Base-by-base conservation (phyloP, 2,329 filamentous ascomycete species). In the Talaromyces amestolkiae region DNA sequence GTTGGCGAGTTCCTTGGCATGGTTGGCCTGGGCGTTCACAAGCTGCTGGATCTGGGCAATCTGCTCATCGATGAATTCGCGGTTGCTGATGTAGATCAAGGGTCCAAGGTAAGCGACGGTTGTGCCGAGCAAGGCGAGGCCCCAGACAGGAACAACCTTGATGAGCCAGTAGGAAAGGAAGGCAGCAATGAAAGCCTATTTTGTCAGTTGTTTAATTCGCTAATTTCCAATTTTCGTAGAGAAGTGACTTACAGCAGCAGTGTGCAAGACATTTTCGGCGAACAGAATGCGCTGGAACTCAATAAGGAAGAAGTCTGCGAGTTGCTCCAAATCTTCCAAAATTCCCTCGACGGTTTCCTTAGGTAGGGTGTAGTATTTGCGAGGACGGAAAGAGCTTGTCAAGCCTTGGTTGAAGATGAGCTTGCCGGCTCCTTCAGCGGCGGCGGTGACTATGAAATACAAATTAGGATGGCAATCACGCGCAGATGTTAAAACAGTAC, bases 301-400 rank as follows among this genome's bases (percentile, higher is more conserved):
- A 68, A 89, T 88, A 70, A 89, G 82, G 77, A 89, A 87, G 79
- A 89, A 89, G 80, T 89, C 88, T 78, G 86, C 81, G 63, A 89
- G 79, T 77, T 89, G 86, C 75, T 87, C 85, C 15, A 87, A 74
- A 73, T 89, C 87, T 69, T 87, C 86, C 58, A 87, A 78, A 24
- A 86, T 77, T 65, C 82, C 84, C 75, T 89, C 87, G 41, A 88
- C 80, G 58, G 84, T 86, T 70, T 88, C 87, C 74, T 86, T 86
- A 41, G 86, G 85, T 66, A 89, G 84, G 58, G 84, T 87, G 79
- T 87, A 89, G 82, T 89, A 89, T 73, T 85, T 85, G 72, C 82
- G 83, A 27, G 87, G 87, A 66, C 87, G 82, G 78, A 89, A 83
- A 68, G 86, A 85, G 70, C 84, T 85, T 61, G 85, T 83, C 62